Conservation (phyloP, 352 stramenopile species). For the Halophytophthora polymorphica region DNA sequence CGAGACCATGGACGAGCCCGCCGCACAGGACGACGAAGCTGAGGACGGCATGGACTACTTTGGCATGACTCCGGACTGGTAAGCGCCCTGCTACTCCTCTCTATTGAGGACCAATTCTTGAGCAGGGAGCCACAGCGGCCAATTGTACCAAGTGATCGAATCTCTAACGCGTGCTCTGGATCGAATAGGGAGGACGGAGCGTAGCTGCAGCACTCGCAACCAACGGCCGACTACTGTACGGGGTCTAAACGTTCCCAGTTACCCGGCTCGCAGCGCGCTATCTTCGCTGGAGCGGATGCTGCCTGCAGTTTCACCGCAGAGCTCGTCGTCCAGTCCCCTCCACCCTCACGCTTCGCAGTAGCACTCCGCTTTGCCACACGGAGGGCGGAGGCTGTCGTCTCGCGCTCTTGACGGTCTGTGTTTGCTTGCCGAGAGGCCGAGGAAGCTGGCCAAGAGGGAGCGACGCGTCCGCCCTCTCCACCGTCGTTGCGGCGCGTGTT, state of each 20-base stretch:
- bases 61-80: constrained; percentile 85
- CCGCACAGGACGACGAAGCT: constrained; percentile 65
- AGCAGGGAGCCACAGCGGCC: no score
- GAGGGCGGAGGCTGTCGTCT: constrained; percentile 17
- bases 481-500: neutral
- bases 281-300: constrained; percentile 19
- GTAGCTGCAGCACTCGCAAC: constrained; percentile 23
- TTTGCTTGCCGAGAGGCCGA: neutral
- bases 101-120: no score
- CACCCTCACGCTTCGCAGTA: constrained; percentile 20
- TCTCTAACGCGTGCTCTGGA: neutral
- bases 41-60: constrained; percentile 84
- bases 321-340: neutral
- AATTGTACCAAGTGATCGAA: no score
- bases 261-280: constrained; percentile 14
- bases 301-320: constrained; percentile 1
- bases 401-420: constrained; percentile 2
- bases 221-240: constrained; percentile 6
- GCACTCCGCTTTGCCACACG: constrained; percentile 5
- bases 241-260: constrained; percentile 2
- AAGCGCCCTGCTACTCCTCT: constrained; percentile 9
- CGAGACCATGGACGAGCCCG: constrained; percentile 74
- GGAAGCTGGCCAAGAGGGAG: constrained; percentile 15
- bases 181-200: constrained; percentile 50
- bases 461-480: constrained; percentile 6